Conservation (phyloP, 2,329 filamentous ascomycete genomes). For the Cadophora sp. region DNA sequence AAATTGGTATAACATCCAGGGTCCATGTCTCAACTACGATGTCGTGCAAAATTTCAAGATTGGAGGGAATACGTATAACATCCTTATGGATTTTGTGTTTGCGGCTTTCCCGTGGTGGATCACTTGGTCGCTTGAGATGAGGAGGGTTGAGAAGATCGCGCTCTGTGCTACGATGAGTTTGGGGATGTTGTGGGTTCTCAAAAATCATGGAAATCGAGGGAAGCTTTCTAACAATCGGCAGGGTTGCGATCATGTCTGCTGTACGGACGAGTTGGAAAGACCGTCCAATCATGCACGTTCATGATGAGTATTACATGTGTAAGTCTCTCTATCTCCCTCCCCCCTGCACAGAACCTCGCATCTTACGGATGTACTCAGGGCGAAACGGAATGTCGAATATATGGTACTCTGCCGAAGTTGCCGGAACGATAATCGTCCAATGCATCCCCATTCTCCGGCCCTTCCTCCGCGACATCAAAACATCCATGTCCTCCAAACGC, state of each 20-base stretch:
- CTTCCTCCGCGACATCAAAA: conserved; percentile 52
- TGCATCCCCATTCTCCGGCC: conserved; percentile 59
- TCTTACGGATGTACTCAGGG: conserved; percentile 36
- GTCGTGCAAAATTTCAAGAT: conserved; percentile 55
- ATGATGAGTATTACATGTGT: conserved; percentile 56
- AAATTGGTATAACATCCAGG: conserved; percentile 53
- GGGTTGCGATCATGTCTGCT: conserved; percentile 56
- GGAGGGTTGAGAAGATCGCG: conserved; percentile 55
- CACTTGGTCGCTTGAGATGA: conserved; percentile 56
- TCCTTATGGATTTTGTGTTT: conserved; percentile 60
- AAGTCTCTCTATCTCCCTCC: background rate
- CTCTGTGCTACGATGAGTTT: conserved; percentile 59
- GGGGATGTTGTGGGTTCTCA: conserved; percentile 51
- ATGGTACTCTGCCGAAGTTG: conserved; percentile 57
- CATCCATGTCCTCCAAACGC: conserved; percentile 46
- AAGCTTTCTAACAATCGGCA: conserved; percentile 24
- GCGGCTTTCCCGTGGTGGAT: conserved; percentile 58
- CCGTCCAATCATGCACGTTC: conserved; percentile 49
- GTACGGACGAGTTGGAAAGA: conserved; percentile 58
- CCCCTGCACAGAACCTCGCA: no score
- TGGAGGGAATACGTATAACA: conserved; percentile 59
- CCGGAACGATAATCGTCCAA: conserved; percentile 61
- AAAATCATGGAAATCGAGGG: background rate
- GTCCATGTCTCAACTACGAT: conserved; percentile 51
- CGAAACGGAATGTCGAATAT: conserved; percentile 54